Evolutionary conservation across 1,284 basidiomycete species (phyloP), one percentile per base, ranked within the genome.

Genomic region (Austroboletus niveus): DNA sequence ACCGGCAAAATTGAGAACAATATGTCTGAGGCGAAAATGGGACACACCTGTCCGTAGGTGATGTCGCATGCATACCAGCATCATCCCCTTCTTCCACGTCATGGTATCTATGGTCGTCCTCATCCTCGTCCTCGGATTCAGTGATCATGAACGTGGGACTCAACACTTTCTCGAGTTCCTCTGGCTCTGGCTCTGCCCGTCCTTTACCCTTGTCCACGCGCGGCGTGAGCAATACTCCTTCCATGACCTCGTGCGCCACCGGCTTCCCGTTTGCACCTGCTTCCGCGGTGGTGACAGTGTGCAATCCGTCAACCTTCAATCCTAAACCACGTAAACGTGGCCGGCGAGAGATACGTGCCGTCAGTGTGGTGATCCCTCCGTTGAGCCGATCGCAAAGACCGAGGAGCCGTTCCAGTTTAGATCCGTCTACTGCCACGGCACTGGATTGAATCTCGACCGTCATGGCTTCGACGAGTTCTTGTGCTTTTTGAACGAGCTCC

Each of bases 191-290:
- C 48, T 80, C 76, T 6, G 87, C 86, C 49, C 76, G 78, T 17
- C 75, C 80, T 64, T 90, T 90, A 51, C 87, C 89, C 65, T 90
- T 91, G 68, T 90, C 85, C 12, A 85, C 64, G 39, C 77, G 77
- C 0, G 86, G 86, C 11, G 85, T 87, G 30, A 76, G 71, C 10
- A 75, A 78, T 14, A 68, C 68, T 11, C 70, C 67, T 2, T 76
- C 75, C 30, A 75, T 71, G n/a, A 61, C 65, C 50, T 61, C 60
- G 5, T 34, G 46, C 11, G 4, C 22, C 20, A 1, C 22, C 14
- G 11, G 34, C 12, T 35, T 15, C 15, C 12, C 34, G 12, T 35
- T 14, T 11, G 15, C 12, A 35, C 11, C 34, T 15, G 12, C 34
- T 4, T 30, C 51, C 51, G 45, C 42, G 2, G 45, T 31, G 30